A percentile compares a stretch with the other conserved stretches of the same genome.
Evolutionary conservation across 2,329 filamentous ascomycete genomes (phyloP).

Genomic region (Taxawa tesnikishii): DNA sequence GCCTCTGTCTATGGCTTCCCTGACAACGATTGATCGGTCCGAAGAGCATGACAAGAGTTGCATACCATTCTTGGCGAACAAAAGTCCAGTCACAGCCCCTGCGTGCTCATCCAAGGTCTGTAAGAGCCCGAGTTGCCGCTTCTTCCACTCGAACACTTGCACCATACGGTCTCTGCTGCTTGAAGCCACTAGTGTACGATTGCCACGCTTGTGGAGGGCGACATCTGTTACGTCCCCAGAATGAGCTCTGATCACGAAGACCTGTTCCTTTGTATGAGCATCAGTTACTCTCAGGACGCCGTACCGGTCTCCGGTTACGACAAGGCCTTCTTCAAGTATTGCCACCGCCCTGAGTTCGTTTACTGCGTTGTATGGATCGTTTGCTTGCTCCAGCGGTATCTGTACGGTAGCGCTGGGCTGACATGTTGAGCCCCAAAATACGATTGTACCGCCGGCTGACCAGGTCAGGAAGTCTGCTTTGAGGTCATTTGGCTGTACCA

Average conservation of each 20-base stretch:
- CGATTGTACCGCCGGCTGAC: constrained; percentile 67
- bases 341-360: constrained; percentile 49
- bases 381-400: constrained; percentile 55
- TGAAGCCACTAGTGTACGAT: constrained; percentile 59
- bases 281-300: constrained; percentile 68
- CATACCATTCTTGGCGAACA: constrained; percentile 59
- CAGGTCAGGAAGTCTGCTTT: constrained; percentile 76
- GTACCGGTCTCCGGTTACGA: constrained; percentile 72
- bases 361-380: constrained; percentile 29
- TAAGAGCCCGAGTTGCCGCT: constrained; percentile 46
- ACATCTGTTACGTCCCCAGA: constrained; percentile 75
- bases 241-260: constrained; percentile 73
- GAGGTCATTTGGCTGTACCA: constrained; percentile 47
- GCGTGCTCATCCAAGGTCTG: constrained; percentile 91
- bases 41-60: constrained; percentile 70
- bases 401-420: constrained; percentile 50
- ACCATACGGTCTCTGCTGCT: constrained; percentile 84
- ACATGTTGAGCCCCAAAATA: constrained; percentile 72
- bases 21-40: constrained; percentile 75
- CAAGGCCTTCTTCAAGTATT: constrained; percentile 48
- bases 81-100: constrained; percentile 66
- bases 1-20: constrained; percentile 63
- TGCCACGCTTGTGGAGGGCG: constrained; percentile 52
- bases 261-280: constrained; percentile 44
- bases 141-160: constrained; percentile 64